A percentile compares a stretch with the other conserved stretches of the same genome.
phyloP scores from a whole-genome alignment of 768 basidiomycete genomes.

The Royoungia palumana region DNA sequence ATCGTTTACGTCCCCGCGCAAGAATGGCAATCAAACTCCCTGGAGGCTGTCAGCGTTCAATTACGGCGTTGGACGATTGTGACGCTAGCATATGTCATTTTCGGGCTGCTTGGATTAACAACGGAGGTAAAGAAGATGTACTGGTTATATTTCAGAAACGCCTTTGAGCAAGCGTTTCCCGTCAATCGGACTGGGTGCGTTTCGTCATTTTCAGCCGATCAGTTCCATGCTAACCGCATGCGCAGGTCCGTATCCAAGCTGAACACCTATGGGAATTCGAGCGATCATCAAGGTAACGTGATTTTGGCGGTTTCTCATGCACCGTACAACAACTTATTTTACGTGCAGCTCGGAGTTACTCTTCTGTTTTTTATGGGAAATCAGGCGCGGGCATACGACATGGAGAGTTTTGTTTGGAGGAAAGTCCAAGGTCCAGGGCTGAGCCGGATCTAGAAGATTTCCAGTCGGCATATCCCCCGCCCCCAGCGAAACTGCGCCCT shows the following conservation, averaged over 20 bases:
- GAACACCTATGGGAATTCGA: neutral
- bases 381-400: neutral
- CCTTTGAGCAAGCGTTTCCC: neutral
- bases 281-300: neutral
- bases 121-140: slow-evolving; percentile 16
- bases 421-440: neutral
- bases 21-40: slow-evolving; percentile 8
- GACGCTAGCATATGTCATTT: slow-evolving; percentile 12
- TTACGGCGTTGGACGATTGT: slow-evolving; percentile 20
- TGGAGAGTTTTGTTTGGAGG: neutral
- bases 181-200: neutral
- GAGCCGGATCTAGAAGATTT: neutral
- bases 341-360: neutral
- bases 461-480: neutral
- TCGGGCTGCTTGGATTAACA: slow-evolving; percentile 16
- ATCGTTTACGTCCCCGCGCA: slow-evolving; percentile 6
- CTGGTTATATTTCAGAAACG: neutral
- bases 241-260: neutral
- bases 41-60: neutral
- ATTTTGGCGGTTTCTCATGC: neutral
- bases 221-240: neutral
- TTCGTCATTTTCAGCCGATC: neutral
- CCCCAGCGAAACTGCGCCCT: neutral
- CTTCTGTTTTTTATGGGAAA: neutral
- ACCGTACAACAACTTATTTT: neutral